These are phyloP conservation scores for Glaciozyma martinii DNA, from an alignment of 768 basidiomycete genomes.

Conservation along the genomic window DNA sequence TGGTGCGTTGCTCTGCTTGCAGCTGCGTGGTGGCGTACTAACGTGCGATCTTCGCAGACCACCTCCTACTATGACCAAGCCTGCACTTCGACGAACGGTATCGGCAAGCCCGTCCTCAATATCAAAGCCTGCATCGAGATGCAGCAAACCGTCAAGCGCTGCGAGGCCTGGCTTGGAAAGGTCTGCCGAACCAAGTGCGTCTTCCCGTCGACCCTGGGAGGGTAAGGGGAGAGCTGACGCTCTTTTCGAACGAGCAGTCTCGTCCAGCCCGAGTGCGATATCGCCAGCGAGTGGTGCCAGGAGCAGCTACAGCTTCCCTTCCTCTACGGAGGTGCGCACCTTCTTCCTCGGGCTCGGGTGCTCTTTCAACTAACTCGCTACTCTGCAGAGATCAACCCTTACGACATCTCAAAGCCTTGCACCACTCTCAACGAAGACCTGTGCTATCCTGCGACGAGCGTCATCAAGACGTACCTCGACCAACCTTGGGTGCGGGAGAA, in stretches of 20 bases:
- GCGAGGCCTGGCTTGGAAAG: constrained; percentile 17
- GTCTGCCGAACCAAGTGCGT: constrained; percentile 8
- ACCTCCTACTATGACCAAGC: constrained; percentile 21
- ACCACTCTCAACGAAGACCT: constrained; percentile 19
- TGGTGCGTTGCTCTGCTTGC: neutral
- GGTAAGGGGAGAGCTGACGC: neutral
- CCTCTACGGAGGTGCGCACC: constrained; percentile 1
- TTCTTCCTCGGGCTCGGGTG: too few species aligned
- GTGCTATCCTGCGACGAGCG: constrained; percentile 15
- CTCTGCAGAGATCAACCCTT: constrained; percentile 9
- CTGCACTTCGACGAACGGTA: constrained; percentile 12
- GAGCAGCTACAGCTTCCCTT: constrained; percentile 8
- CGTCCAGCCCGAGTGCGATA: constrained; percentile 7
- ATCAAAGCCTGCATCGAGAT: constrained; percentile 14
- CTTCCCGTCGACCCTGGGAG: neutral
- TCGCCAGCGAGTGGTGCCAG: constrained; percentile 5
- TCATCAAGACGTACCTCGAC: constrained; percentile 18
- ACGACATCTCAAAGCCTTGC: constrained; percentile 13
- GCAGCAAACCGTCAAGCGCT: constrained; percentile 17
- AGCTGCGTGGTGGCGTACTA: too few species aligned
- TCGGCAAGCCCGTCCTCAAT: constrained; percentile 14
- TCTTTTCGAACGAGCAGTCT: neutral
- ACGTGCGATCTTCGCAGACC: too few species aligned
- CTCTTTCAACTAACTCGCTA: too few species aligned
- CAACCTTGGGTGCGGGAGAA: constrained; percentile 3